A percentile compares a stretch with the other conserved stretches of the same genome.
phyloP scores from a whole-genome alignment of 495 filamentous ascomycete genomes.

The Daldinia loculata region DNA sequence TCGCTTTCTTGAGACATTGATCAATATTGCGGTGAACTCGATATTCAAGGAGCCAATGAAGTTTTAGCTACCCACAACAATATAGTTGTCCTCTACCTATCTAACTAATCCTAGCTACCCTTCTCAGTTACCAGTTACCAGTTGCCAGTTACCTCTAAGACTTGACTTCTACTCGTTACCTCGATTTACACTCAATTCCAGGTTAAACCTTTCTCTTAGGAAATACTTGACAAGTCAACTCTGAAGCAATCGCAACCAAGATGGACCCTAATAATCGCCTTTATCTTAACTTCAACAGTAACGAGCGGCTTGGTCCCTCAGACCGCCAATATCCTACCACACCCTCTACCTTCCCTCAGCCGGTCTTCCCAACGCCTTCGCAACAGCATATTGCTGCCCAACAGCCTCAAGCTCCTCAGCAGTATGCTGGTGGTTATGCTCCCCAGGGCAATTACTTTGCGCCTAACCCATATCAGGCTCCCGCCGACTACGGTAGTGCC shows the following conservation, averaged over 20 bases:
- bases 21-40: not conserved
- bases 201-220: not conserved
- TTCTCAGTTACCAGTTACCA: not conserved
- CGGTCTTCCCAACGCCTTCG: conserved; percentile 68
- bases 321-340: conserved; percentile 94
- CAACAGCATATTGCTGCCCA: conserved; percentile 61
- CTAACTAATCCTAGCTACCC: not conserved
- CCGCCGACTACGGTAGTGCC: conserved; percentile 33
- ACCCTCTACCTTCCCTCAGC: conserved; percentile 94
- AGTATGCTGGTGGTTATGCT: conserved; percentile 57
- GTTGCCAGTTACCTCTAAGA: too few species aligned
- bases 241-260: conserved; percentile 27
- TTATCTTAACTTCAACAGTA: conserved; percentile 77
- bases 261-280: conserved; percentile 69
- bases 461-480: conserved; percentile 48
- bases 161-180: not conserved
- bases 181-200: not conserved
- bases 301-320: conserved; percentile 69
- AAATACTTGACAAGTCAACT: not conserved
- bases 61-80: conserved; percentile 1
- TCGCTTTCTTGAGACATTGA: conserved; percentile 4
- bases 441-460: conserved; percentile 72
- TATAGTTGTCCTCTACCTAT: not conserved
- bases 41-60: not conserved
- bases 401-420: conserved; percentile 54